These are phyloP conservation scores for Larix kaempferi DNA, from an alignment of 75 land plant species.

Conservation along the genomic window DNA sequence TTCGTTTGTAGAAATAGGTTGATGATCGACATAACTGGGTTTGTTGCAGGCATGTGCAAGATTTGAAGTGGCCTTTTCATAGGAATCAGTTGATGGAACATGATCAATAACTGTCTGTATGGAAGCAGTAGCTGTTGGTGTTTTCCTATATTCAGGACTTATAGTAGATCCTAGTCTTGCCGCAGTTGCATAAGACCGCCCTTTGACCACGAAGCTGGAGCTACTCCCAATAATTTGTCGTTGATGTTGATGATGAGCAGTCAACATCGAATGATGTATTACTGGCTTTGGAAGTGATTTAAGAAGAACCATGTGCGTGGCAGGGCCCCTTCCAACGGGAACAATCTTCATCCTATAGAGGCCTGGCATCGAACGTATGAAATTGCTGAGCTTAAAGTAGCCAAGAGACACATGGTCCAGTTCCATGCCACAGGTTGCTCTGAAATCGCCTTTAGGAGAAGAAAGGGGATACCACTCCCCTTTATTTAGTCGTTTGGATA, in stretches of 20 bases:
- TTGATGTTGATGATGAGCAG: neutral
- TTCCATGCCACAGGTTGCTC: conserved; percentile 66
- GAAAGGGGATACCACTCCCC: conserved; percentile 65
- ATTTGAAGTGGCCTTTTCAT: neutral
- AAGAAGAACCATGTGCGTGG: conserved; percentile 66
- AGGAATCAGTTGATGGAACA: neutral
- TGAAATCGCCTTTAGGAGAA: conserved; percentile 74
- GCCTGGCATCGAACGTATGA: conserved; percentile 48
- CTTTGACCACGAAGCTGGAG: neutral
- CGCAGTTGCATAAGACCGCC: conserved; percentile 7
- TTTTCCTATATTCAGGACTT: neutral
- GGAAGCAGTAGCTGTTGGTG: too few relatives aligned
- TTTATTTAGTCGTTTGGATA: conserved; percentile 25
- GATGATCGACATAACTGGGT: too few relatives aligned
- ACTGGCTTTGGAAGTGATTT: conserved; percentile 12
- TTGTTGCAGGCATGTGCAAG: too few relatives aligned
- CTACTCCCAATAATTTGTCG: neutral
- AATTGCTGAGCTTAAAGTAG: conserved; percentile 67
- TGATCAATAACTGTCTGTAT: too few relatives aligned
- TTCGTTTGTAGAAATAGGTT: too few relatives aligned
- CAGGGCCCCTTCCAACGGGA: conserved; percentile 52
- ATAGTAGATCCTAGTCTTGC: too few relatives aligned
- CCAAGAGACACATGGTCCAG: conserved; percentile 62
- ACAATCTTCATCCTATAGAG: conserved; percentile 60
- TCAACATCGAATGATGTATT: neutral